A percentile compares a stretch with the other conserved stretches of the same genome.
Conservation (phyloP, 192 early-diverging fungal genomes). For the Gaertneriomyces sp. region DNA sequence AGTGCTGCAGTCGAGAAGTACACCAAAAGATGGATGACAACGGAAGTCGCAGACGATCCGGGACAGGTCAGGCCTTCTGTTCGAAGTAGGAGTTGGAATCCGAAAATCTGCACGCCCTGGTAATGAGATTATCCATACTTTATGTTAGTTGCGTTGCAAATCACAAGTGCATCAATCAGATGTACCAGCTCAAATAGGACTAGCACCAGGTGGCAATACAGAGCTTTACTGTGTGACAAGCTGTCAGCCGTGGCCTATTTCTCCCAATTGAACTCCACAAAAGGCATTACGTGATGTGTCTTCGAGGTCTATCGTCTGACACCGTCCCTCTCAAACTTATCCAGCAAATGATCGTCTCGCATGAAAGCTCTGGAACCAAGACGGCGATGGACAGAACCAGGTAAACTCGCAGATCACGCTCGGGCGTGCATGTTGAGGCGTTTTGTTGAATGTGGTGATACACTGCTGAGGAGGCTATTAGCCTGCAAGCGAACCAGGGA, state of each 20-base stretch:
- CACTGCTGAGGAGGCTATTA: slow-evolving; percentile 8
- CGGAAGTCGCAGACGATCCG: neutral
- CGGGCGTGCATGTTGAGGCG: slow-evolving; percentile 14
- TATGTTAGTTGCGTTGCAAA: too few species aligned
- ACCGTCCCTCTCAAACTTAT: slow-evolving; percentile 37
- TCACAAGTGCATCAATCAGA: neutral
- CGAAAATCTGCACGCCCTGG: slow-evolving; percentile 19
- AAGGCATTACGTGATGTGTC: slow-evolving; percentile 21
- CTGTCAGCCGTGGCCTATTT: neutral
- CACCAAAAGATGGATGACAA: slow-evolving; percentile 17
- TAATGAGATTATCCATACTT: neutral
- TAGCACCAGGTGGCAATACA: slow-evolving; percentile 24
- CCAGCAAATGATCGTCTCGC: slow-evolving; percentile 22
- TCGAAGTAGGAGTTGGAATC: slow-evolving; percentile 12
- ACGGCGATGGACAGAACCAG: slow-evolving; percentile 9
- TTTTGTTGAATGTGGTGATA: slow-evolving; percentile 15
- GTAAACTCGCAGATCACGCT: slow-evolving; percentile 12
- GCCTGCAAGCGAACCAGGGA: slow-evolving; percentile 3
- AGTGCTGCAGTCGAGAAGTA: slow-evolving; percentile 22
- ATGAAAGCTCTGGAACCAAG: slow-evolving; percentile 17
- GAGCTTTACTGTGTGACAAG: slow-evolving; percentile 14
- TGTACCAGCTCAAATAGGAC: slow-evolving; percentile 21
- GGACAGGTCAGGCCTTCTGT: slow-evolving; percentile 11
- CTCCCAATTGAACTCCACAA: neutral
- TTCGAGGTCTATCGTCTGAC: slow-evolving; percentile 27